Base-by-base conservation (phyloP, 75 land plant species). In the Picea sitchensis region DNA sequence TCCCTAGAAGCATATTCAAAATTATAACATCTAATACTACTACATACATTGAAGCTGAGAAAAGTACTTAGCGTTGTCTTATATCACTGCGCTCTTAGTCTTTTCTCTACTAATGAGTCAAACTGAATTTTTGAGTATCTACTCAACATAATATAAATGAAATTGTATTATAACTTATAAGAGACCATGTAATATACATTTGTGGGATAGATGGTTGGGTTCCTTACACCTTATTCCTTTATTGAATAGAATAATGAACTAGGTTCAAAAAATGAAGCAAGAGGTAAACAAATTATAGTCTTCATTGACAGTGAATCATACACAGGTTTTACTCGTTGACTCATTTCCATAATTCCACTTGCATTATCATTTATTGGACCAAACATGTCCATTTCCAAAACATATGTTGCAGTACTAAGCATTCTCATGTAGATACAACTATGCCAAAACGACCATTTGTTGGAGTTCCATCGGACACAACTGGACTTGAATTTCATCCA, bases 351-450 rank as follows among this genome's bases (percentile, higher is more conserved):
- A 84, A 98, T 98, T 38, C 99, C 98, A 77, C 99, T 95, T 75
- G 98, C 99, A 87, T 95, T 98, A 83, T 98, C 99, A 81, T 94
- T 96, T 78, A 98, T 98, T 61, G 99, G 98, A 36, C 99, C 98
- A 90, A 98, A 98, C 96, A 98, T 98, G 80, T 98, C 99, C 99
- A 97, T 97, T 1, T 98, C 95, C 78, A 97, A 93, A 71, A 97
- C 94, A 83, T 97, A 97, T 18, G 90, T 96, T 69, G 99, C 98
- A 56, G 98, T 95, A 75, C 98, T 93, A 34, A 97, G 91, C 98
- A 97, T 97, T 71, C 99, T 96, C 99, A 97, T 97, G 99, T 95
- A 59, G 98, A 98, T 58, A 97, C 94, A 74, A 98, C 99, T 51
- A 96, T 97, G 18, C 99, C 98, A 90, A 97, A 97, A 59, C 93